phyloP scores from a whole-genome alignment of 257 asterid species.

The Ballota nigra region DNA sequence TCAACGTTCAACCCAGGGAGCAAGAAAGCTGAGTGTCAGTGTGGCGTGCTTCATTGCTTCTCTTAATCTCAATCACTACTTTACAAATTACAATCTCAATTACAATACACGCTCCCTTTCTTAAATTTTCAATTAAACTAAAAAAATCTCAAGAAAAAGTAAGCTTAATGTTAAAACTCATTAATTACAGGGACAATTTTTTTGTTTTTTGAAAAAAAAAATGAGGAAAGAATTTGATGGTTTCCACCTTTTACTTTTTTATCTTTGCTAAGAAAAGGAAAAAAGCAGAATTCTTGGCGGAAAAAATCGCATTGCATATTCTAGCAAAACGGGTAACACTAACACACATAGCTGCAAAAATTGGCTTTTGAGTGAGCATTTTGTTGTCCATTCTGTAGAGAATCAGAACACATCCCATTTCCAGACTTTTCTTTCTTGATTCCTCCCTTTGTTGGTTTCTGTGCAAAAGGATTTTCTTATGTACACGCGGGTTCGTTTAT shows the following conservation, averaged over 20 bases:
- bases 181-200: not conserved
- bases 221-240: constrained; percentile 11
- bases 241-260: constrained; percentile 21
- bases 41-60: constrained; percentile 51
- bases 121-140: constrained; percentile 6
- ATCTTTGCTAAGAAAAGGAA: constrained; percentile 36
- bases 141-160: not conserved
- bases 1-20: constrained; percentile 23
- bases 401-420: constrained; percentile 12
- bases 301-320: constrained; percentile 35
- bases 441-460: constrained; percentile 41
- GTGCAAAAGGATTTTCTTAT: constrained; percentile 29
- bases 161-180: not conserved
- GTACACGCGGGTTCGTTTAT: constrained; percentile 41
- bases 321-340: constrained; percentile 51
- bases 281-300: constrained; percentile 25
- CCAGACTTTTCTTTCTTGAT: constrained; percentile 20
- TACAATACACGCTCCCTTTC: constrained; percentile 8
- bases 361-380: constrained; percentile 32
- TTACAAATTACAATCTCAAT: constrained; percentile 5
- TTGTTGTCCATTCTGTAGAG: constrained; percentile 16
- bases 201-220: not conserved
- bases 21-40: constrained; percentile 50
- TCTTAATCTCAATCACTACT: constrained; percentile 30
- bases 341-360: constrained; percentile 38